These are phyloP conservation scores for Panicum miliaceum DNA, from an alignment of 176 grass and related monocot genomes.

Conservation along the genomic window DNA sequence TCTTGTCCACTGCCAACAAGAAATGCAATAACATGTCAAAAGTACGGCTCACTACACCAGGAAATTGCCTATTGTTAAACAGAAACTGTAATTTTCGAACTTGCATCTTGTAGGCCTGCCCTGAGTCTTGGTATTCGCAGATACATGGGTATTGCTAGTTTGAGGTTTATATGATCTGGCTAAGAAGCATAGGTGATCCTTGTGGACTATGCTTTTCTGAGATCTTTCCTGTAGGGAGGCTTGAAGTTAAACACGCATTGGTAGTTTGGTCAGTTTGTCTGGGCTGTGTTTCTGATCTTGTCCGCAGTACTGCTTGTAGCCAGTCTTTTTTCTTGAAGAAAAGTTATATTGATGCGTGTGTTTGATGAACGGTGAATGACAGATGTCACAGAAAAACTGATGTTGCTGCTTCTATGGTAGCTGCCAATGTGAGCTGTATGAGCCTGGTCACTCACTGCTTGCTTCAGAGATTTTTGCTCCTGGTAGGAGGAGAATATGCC, in stretches of 20 bases:
- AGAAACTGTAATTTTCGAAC: conserved; percentile 23
- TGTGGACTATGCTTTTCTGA: too few species aligned
- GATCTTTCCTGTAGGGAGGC: too few species aligned
- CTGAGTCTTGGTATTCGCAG: too few species aligned
- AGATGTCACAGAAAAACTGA: neutral
- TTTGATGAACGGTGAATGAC: neutral
- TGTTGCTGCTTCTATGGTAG: neutral
- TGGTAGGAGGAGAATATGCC: neutral
- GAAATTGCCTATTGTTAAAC: neutral
- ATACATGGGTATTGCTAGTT: too few species aligned
- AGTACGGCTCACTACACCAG: neutral
- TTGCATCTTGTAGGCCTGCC: conserved; percentile 25
- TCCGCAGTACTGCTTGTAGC: too few species aligned
- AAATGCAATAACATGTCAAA: conserved; percentile 38
- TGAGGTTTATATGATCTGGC: too few species aligned
- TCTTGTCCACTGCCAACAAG: conserved; percentile 8
- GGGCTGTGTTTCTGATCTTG: too few species aligned
- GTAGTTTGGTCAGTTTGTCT: too few species aligned
- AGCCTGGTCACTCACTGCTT: neutral
- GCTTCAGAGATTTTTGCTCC: neutral
- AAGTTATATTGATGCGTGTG: neutral
- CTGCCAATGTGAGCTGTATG: neutral
- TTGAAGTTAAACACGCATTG: too few species aligned
- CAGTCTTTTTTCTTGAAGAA: too few species aligned
- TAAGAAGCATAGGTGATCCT: too few species aligned